These are phyloP conservation scores for Aspergillus panamensis DNA, from an alignment of 495 filamentous ascomycete genomes.

Conservation along the genomic window DNA sequence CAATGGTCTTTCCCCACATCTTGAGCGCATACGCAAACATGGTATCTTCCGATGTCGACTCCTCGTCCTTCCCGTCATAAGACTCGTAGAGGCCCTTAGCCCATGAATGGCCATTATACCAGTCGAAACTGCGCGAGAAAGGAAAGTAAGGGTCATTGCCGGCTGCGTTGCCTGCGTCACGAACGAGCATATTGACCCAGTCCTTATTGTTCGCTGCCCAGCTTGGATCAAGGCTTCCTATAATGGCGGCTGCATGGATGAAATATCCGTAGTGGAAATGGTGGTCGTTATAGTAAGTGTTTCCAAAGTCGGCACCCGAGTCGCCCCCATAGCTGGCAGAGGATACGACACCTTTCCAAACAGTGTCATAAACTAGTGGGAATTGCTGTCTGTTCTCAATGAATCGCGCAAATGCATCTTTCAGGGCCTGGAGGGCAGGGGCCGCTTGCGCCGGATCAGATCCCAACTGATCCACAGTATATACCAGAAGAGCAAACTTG, in stretches of 20 bases:
- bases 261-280: constrained; percentile 94
- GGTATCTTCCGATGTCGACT: constrained; percentile 87
- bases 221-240: constrained; percentile 70
- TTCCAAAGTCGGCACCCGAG: constrained; percentile 71
- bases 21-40: constrained; percentile 87
- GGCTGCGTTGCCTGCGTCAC: constrained; percentile 76
- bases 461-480: constrained; percentile 64
- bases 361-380: constrained; percentile 75
- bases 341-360: constrained; percentile 85
- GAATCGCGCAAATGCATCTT: constrained; percentile 73
- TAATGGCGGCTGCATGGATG: constrained; percentile 81
- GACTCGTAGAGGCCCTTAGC: constrained; percentile 91
- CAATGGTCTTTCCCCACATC: constrained; percentile 82
- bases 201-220: constrained; percentile 73
- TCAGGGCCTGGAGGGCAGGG: constrained; percentile 62
- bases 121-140: constrained; percentile 83
- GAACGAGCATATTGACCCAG: constrained; percentile 76
- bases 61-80: constrained; percentile 89
- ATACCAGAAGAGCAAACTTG: constrained; percentile 76
- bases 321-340: constrained; percentile 78
- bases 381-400: constrained; percentile 70
- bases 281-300: constrained; percentile 90
- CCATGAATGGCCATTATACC: constrained; percentile 95
- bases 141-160: constrained; percentile 73
- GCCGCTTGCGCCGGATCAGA: constrained; percentile 56